Base-by-base conservation (phyloP, 2,329 filamentous ascomycete genomes). In the Colletotrichum sidae region DNA sequence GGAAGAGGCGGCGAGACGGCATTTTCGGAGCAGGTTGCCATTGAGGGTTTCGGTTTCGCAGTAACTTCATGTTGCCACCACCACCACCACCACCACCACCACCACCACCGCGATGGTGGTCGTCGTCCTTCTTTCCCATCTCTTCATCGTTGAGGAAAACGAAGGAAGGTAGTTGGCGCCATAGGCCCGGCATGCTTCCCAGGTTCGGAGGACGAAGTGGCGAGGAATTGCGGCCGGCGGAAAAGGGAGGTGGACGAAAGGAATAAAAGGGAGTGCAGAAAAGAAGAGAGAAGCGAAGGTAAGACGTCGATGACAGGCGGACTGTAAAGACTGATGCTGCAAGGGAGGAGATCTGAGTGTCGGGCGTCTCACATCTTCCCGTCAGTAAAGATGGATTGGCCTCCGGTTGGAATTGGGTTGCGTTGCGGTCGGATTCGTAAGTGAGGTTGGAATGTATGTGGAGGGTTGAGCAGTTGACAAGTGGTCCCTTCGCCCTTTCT, bases 61-160 rank as follows among this genome's bases (percentile, higher is more conserved):
- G 68, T 65, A 69, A 68, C 68, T 66, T 68, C 55, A 51, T 15
- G 41, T 61, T 54, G 35, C 38, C 42, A 41, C 42, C 46, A 39
- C 37, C 51, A 42, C 51, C 46, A n/a, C 15, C 15, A 42, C 51
- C 46, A n/a, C 15, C 15, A 15, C 58, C 25, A 25, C 25, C 25
- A 25, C 25, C 34, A 34, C 49, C 70, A 13, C 74, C 59, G 69
- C 72, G 71, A 70, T 75, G 69, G 71, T 82, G 79, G 73, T 89
- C 86, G 73, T 89, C 86, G 73, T 88, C 81, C 76, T 87, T 88
- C 76, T 89, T 89, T 55, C 82, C 83, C 74, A 86, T 77, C 70
- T 86, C 84, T 70, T 86, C 85, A 69, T 87, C 82, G 71, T 78
- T 81, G 64, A 81, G 73, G 75, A 84, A 85, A 58, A 84, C 74